Evolutionary conservation across 208 protist genomes (phyloP).

Genomic region (Herpetomonas samuelpessoai): DNA sequence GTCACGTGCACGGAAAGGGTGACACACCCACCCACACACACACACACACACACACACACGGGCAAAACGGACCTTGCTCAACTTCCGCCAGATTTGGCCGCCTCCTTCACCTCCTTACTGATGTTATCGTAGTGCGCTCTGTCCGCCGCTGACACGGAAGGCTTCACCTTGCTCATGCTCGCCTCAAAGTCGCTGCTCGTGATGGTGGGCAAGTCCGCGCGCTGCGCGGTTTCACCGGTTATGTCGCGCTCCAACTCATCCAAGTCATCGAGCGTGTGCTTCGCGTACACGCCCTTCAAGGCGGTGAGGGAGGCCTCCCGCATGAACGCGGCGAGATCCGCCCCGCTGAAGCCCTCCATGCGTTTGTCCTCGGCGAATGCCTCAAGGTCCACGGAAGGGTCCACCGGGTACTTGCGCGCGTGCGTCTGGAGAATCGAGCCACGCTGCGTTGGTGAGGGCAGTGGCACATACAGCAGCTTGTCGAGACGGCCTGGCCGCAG

Average conservation of each 20-base stretch:
- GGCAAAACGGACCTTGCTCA: too few species aligned
- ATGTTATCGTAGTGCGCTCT: constrained; percentile 71
- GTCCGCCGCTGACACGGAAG: constrained; percentile 76
- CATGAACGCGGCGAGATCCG: constrained; percentile 92
- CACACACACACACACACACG: too few species aligned
- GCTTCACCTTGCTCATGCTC: constrained; percentile 65
- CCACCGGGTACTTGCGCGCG: constrained; percentile 88
- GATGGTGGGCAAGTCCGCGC: constrained; percentile 60
- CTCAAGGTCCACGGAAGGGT: constrained; percentile 67
- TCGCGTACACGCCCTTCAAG: constrained; percentile 75
- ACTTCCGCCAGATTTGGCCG: not conserved
- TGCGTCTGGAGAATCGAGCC: constrained; percentile 90
- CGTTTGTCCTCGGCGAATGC: constrained; percentile 66
- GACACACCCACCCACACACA: too few species aligned
- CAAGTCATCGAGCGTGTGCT: constrained; percentile 50
- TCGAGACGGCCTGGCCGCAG: constrained; percentile 97
- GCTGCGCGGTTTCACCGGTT: constrained; percentile 31
- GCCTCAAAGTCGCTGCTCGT: constrained; percentile 55
- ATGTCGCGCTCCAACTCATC: constrained; percentile 77
- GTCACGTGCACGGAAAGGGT: too few species aligned
- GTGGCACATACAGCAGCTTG: constrained; percentile 96
- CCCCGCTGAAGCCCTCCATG: constrained; percentile 94
- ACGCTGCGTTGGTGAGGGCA: constrained; percentile 88
- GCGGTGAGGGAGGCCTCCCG: constrained; percentile 91
- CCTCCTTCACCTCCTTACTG: constrained; percentile 25